phyloP scores from a whole-genome alignment of 169 alveolate genomes.

The Plasmodium adleri region DNA sequence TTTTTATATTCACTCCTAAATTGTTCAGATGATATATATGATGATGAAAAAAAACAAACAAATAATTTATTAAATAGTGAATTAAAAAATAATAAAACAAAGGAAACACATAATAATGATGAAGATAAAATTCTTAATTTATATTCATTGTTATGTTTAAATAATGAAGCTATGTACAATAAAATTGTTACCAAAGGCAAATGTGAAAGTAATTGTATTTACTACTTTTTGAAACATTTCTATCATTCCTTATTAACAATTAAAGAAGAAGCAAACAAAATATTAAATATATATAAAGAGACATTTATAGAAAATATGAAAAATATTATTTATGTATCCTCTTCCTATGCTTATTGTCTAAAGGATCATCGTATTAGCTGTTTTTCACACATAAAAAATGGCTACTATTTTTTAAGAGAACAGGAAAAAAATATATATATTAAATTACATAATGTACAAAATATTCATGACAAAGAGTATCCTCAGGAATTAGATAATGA shows the following conservation, averaged over 20 bases:
- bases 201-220: constrained; percentile 69
- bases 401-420: constrained; percentile 35
- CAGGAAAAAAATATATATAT: constrained; percentile 38
- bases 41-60: constrained; percentile 1
- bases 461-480: background rate
- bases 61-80: background rate
- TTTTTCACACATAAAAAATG: constrained; percentile 71
- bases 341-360: constrained; percentile 67
- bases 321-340: constrained; percentile 74
- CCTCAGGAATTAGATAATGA: constrained; percentile 1
- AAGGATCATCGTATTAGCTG: constrained; percentile 61
- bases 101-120: constrained; percentile 7
- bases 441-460: constrained; percentile 26
- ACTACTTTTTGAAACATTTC: constrained; percentile 69
- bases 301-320: constrained; percentile 75
- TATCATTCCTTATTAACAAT: constrained; percentile 66
- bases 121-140: constrained; percentile 28
- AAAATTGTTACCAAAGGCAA: constrained; percentile 57
- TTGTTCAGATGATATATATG: constrained; percentile 23
- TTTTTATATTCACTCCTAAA: constrained; percentile 69
- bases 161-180: constrained; percentile 40
- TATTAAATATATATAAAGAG: constrained; percentile 73
- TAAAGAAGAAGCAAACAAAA: constrained; percentile 67
- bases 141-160: constrained; percentile 55
- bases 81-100: background rate